Evolutionary conservation across 106 monocot species (phyloP), one percentile per base, ranked within the genome.

Genomic region (Platanthera zijinensis): DNA sequence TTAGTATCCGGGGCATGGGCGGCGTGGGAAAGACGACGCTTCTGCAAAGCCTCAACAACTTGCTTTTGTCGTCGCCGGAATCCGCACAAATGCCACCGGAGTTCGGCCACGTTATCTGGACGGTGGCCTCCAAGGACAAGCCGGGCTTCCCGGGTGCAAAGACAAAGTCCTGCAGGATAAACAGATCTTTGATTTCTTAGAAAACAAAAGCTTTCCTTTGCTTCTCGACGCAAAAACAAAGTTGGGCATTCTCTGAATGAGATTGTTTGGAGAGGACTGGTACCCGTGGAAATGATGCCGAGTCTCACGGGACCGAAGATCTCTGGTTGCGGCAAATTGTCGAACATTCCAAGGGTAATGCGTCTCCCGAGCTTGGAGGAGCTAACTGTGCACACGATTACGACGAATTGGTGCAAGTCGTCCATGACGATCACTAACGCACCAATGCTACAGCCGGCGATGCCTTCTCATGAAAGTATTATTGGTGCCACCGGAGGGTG

Each of bases 21-120:
- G 81, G 81, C 28, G 76, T 72, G 47, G 81, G 81, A n/a, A 82
- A 82, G 49, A 76, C 78, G 19, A 76, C 76, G 14, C 51, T 82
- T 46, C 77, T 82, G 1, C 50, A 47, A 7, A 39, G 12, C 12
- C 64, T 82, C 63, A 62, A 78, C 48, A 49, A 78, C 32, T 48
- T 56, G 17, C 57, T 74, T 6, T 14, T 8, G 30, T 50, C 28
- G 4, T 17, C 59, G 21, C 0, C 76, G 7, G 77, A 64, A 4
- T 51, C 11, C 10, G 67, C 28, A 10, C 30, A 32, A 66, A 32
- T 6, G 5, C 66, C 66, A 28, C 66, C 30, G 66, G 10, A 10
- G 21, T 77, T 67, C 67, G 30, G 51, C 13, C 52, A 77, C 17
- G 77, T 77, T 7, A 77, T 77, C 51, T 67, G 25, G 66, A 30